Base-by-base conservation (phyloP, 1,284 basidiomycete genomes). In the Cutaneotrichosporon sp. region DNA sequence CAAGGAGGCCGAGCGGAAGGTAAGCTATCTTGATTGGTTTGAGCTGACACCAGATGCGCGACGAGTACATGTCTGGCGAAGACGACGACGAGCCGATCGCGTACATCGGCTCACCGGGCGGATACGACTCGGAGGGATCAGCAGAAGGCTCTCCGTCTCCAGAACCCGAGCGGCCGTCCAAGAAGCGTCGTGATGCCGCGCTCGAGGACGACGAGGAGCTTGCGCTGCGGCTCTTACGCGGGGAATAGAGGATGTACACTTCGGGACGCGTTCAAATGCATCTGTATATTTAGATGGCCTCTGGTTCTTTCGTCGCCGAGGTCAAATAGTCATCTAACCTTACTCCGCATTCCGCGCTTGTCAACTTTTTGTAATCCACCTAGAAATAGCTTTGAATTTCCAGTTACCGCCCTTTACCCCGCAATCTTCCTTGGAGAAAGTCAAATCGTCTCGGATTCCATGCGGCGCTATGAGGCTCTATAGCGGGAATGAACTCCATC, bases 1-100 rank as follows among this genome's bases (percentile, higher is more conserved):
- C 72, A 97, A 96, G 83, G 88, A 92, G 74, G 86, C 90, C 65
- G 92, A 95, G 70, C 85, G 84, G 42, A 89, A 88, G 72, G 83
- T 81, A 64, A 73, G 79, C 73, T 2, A 2, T 1, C n/a, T 14
- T 9, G 21, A 32, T 21, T 32, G 46, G 10, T 21, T 18, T 6
- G 9, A 6, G 62, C 53, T 56, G 42, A 64, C 62, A 26, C 14
- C 57, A 63, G 62, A 55, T 49, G 52, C 55, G 53, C 52, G 60
- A 46, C 14, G 46, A 59, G 62, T 53, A 56, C 58, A 60, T 65
- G 66, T 50, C 49, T 14, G 49, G 26, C 21, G 60, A 58, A 5
- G 34, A 36, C 8, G 34, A 36, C 42, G 63, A 46, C n/a, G 67
- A 60, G 52, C 55, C 57, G 40, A 61, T 61, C 5, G 65, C 65